Base-by-base conservation (phyloP, 2,329 filamentous ascomycete species). In the Botrytis fragariae region DNA sequence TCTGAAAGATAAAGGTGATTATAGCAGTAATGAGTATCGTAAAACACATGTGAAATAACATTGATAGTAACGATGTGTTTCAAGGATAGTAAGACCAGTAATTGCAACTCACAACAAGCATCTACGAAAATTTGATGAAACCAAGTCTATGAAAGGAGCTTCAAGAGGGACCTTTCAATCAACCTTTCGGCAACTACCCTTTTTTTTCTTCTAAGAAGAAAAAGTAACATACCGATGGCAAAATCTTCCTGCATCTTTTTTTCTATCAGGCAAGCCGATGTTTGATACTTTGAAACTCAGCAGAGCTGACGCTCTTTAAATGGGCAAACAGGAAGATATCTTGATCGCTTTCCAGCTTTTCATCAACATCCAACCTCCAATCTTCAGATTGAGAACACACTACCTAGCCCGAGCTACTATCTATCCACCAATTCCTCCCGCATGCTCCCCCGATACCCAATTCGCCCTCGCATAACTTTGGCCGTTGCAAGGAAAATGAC, bases 401-500 rank as follows among this genome's bases (percentile, higher is more conserved):
- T 14, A 51, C 4, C 4, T 51, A 10, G 4, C 22, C 4, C 10
- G 0, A 51, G 4, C 10, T 25, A 51, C 22, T 25, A 4, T 51
- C 10, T 12, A 51, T 10, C 25, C 45, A 51, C 10, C 10, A 51
- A 5, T 12, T 10, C 22, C 9, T 51, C 22, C 22, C 4, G 9
- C 45, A 51, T 25, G 0, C 4, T 25, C 10, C 25, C 45, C 22
- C 1, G 22, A 12, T 6, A 25, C 22, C 22, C 2, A 51, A 12
- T 14, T 14, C 4, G 5, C 2, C 10, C 22, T 10, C 4, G 22
- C 22, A 3, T 10, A n/a, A 25, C 45, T n/a, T n/a, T 25, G 12
- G 22, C 4, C 10, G 10, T 25, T 3, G 5, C 9, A 25, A 14
- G 4, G 4, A 12, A 25, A 25, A 12, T 25, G 0, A 2, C 4